These are phyloP conservation scores for Wickerhamomyces alni DNA, from an alignment of 805 yeast species.

Conservation along the genomic window DNA sequence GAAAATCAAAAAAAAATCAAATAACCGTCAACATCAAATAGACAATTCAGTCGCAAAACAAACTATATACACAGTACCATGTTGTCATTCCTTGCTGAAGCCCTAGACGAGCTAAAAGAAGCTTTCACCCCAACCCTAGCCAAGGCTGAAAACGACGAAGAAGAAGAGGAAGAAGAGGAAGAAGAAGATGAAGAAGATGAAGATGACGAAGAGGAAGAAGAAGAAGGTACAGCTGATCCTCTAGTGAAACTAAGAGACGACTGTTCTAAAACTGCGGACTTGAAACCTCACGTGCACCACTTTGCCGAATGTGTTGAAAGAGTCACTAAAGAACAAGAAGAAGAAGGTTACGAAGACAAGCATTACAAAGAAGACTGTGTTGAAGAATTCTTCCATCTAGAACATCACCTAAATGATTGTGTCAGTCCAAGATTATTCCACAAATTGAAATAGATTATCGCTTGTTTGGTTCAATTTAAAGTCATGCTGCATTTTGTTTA, in stretches of 20 bases:
- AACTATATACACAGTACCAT: too few relatives aligned
- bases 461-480: neutral
- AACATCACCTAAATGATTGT: slow-evolving; percentile 88
- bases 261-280: slow-evolving; percentile 60
- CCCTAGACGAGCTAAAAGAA: slow-evolving; percentile 65
- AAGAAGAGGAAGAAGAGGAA: slow-evolving; percentile 25
- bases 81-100: slow-evolving; percentile 33
- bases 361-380: slow-evolving; percentile 94
- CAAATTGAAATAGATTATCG: slow-evolving; percentile 59
- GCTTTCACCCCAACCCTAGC: slow-evolving; percentile 74
- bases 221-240: slow-evolving; percentile 63
- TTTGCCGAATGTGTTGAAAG: slow-evolving; percentile 93
- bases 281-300: slow-evolving; percentile 78
- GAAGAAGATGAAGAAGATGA: slow-evolving; percentile 50
- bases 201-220: slow-evolving; percentile 64
- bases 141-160: slow-evolving; percentile 57
- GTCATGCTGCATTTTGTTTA: neutral
- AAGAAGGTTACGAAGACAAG: slow-evolving; percentile 73
- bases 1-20: neutral
- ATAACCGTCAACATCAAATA: slow-evolving; percentile 1
- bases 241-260: slow-evolving; percentile 60
- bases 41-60: neutral
- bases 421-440: slow-evolving; percentile 85
- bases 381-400: slow-evolving; percentile 96
- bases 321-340: slow-evolving; percentile 83